Conservation (phyloP, 768 basidiomycete genomes). For the Boletus tomentosulus region DNA sequence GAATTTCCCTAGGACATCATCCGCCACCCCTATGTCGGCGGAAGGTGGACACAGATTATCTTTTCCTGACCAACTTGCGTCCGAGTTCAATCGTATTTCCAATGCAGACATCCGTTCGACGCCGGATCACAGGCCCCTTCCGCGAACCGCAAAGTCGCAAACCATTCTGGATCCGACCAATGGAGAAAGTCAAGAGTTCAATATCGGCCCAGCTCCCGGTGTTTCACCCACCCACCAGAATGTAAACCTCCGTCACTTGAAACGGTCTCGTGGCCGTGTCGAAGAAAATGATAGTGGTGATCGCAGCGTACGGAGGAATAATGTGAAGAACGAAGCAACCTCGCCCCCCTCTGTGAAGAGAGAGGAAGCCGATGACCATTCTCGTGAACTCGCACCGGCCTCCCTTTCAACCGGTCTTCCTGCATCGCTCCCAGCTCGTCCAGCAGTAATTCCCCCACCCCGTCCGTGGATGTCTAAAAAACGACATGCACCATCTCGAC, state of each 20-base stretch:
- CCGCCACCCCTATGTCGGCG: slow-evolving; percentile 4
- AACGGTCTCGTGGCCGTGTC: slow-evolving; percentile 19
- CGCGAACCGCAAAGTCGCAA: slow-evolving; percentile 23
- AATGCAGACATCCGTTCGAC: neutral
- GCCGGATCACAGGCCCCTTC: slow-evolving; percentile 9
- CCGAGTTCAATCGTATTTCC: slow-evolving; percentile 7
- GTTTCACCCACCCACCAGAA: slow-evolving; percentile 26
- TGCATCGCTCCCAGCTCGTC: slow-evolving; percentile 14
- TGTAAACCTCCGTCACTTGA: slow-evolving; percentile 31
- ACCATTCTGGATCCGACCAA: slow-evolving; percentile 14
- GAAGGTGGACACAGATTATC: slow-evolving; percentile 12
- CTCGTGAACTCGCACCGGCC: neutral
- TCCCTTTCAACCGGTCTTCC: neutral
- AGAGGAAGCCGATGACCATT: slow-evolving; percentile 16
- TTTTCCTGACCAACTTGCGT: slow-evolving; percentile 11
- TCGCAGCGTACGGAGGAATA: slow-evolving; percentile 21
- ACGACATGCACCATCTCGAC: neutral
- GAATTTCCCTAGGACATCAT: neutral
- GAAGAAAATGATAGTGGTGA: slow-evolving; percentile 28
- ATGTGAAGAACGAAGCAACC: slow-evolving; percentile 21
- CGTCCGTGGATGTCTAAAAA: slow-evolving; percentile 17
- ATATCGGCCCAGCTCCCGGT: slow-evolving; percentile 17
- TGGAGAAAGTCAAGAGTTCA: slow-evolving; percentile 13
- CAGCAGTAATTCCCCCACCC: slow-evolving; percentile 23
- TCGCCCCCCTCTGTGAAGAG: slow-evolving; percentile 1